Evolutionary conservation across 371 early-diverging fungal species (phyloP).

Genomic region (Actinomucor elegans): DNA sequence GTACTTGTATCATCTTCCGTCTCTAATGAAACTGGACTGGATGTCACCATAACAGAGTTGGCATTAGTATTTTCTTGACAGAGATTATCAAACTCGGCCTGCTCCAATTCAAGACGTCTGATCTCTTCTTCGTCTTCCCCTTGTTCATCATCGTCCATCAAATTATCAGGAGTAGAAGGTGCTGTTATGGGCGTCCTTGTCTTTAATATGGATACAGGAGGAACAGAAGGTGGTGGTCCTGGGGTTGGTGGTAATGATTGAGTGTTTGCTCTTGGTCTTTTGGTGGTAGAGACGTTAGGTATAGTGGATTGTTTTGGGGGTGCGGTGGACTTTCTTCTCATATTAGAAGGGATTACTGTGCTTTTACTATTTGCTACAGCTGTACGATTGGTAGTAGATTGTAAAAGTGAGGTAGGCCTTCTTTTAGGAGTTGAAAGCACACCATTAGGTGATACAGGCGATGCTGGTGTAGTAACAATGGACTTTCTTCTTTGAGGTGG

Average conservation of each 20-base stretch:
- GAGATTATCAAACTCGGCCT: constrained; percentile 12
- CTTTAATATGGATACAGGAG: constrained; percentile 5
- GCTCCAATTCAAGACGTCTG: constrained; percentile 4
- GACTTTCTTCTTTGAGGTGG: constrained; percentile 6
- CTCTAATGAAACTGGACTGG: constrained; percentile 18
- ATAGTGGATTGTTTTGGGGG: constrained; percentile 4
- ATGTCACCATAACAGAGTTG: constrained; percentile 5
- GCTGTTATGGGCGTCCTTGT: constrained; percentile 18
- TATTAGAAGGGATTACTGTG: background rate
- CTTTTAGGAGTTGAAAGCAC: constrained; percentile 3
- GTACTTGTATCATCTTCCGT: constrained; percentile 6
- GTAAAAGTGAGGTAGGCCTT: constrained; percentile 20
- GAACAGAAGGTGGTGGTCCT: too few species aligned
- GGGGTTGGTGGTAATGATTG: too few species aligned
- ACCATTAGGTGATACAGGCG: constrained; percentile 9
- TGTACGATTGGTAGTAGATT: constrained; percentile 15
- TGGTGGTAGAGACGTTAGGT: background rate
- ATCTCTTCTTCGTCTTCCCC: constrained; percentile 6
- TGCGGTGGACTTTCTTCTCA: constrained; percentile 10
- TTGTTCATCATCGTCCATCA: constrained; percentile 2
- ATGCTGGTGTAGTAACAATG: constrained; percentile 18
- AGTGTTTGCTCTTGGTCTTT: constrained; percentile 15
- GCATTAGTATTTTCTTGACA: constrained; percentile 20
- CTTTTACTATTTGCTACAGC: constrained; percentile 5
- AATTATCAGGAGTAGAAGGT: constrained; percentile 18